Evolutionary conservation across 1,284 basidiomycete genomes (phyloP), one percentile per base, ranked within the genome.

Genomic region (Apiotrichum montevideense): DNA sequence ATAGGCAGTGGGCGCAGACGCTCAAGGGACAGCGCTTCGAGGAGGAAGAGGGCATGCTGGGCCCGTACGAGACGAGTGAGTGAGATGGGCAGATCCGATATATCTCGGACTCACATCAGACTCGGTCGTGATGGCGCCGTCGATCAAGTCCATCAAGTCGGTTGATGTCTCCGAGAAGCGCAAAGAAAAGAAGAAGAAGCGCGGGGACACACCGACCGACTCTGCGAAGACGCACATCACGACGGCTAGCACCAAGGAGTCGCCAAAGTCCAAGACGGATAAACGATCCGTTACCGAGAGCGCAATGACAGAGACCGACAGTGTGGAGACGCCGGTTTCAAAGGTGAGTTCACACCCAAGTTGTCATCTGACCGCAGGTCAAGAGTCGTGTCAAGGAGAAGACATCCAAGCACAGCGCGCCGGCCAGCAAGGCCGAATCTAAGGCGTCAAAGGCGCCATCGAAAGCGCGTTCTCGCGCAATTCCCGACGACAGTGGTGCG

Each of bases 31-130:
- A 39, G n/a, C 34, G 35, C 4, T 62, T 63, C 21, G 49, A 55
- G 3, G 47, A 57, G 6, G 66, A 67, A 21, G 65, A 65, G 52
- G 71, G 71, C n/a, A 69, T 74, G 67, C 64, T 69, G 54, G 72
- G 72, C 2, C 72, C 72, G 0, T 74, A 74, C 50, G 62, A 63
- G 43, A 69, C 70, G 10, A 59, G 72, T 71, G 42, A 57, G 70
- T 58, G n/a, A 9, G 10, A 39, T 14, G 37, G 10, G 10, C 4
- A 11, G 6, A 2, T 4, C 29, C 29, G 37, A 9, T 39, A 39
- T 3, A 39, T 8, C 37, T 39, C 37, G 37, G 37, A 8, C 35
- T 49, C 4, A 49, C 13, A 21, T 33, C 35, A 49, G 47, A 35
- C 21, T 49, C 47, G 15, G 47, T 39, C 35, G 35, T 39, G 9